These are phyloP conservation scores for Fusarium sp. DNA, from an alignment of 2,329 filamentous ascomycete species.

Conservation along the genomic window DNA sequence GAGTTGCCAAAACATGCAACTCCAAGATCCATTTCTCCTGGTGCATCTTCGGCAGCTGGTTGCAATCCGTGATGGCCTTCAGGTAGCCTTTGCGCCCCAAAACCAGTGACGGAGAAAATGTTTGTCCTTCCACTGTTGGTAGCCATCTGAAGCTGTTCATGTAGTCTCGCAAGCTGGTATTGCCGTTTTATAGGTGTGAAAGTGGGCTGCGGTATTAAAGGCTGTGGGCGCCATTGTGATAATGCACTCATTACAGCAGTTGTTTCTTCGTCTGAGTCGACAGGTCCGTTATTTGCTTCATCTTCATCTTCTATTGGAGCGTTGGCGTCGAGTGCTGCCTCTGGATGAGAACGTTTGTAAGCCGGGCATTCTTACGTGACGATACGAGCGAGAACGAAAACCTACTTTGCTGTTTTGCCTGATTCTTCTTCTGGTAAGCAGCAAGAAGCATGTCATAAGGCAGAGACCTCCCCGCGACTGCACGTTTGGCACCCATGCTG, in stretches of 20 bases:
- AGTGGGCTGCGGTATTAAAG: conserved; percentile 75
- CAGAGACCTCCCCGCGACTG: conserved; percentile 85
- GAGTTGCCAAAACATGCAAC: conserved; percentile 53
- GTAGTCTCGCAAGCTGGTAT: conserved; percentile 72
- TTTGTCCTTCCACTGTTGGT: conserved; percentile 74
- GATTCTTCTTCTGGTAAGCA: conserved; percentile 96
- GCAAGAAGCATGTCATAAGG: conserved; percentile 93
- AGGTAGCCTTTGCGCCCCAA: conserved; percentile 66
- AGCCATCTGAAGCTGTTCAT: conserved; percentile 74
- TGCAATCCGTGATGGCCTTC: conserved; percentile 61
- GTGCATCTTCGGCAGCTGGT: conserved; percentile 65
- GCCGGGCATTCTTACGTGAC: neutral
- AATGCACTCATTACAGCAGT: conserved; percentile 87
- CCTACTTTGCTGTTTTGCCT: conserved; percentile 96
- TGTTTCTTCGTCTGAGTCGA: conserved; percentile 96
- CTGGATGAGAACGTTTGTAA: conserved; percentile 50
- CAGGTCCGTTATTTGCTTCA: conserved; percentile 80
- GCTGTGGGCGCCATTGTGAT: conserved; percentile 80
- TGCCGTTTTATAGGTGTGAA: conserved; percentile 72
- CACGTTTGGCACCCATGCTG: conserved; percentile 92
- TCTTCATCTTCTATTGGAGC: conserved; percentile 89
- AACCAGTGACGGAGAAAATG: conserved; percentile 71
- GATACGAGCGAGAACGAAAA: conserved; percentile 36
- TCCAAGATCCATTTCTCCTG: conserved; percentile 66
- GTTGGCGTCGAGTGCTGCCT: conserved; percentile 94